phyloP scores from a whole-genome alignment of 441 rosid genomes.

The Adansonia grandidieri region DNA sequence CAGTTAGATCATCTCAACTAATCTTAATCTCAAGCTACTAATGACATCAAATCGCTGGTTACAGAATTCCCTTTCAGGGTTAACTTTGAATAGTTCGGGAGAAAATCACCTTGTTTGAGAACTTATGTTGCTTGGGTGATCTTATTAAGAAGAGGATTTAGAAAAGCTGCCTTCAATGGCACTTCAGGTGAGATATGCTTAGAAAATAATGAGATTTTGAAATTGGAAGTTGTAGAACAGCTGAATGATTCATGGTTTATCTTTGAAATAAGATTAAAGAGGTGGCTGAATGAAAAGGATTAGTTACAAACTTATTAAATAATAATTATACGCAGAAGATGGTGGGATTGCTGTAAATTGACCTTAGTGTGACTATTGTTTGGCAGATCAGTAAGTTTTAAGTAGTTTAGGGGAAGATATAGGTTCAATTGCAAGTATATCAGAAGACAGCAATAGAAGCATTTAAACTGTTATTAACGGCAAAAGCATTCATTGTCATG shows the following conservation, averaged over 20 bases:
- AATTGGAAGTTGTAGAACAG: neutral
- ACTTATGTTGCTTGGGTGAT: constrained; percentile 12
- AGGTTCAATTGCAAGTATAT: neutral
- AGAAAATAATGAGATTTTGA: neutral
- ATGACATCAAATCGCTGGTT: neutral
- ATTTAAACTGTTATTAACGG: neutral
- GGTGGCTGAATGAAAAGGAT: neutral
- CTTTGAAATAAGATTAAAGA: neutral
- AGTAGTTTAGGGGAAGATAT: constrained; percentile 1
- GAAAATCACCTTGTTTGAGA: neutral
- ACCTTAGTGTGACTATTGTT: neutral
- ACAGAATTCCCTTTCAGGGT: neutral
- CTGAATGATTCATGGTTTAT: neutral
- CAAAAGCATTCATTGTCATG: neutral
- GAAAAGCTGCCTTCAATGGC: neutral
- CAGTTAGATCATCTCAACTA: constrained; percentile 26
- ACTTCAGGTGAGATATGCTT: neutral
- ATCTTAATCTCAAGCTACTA: neutral
- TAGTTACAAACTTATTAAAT: neutral
- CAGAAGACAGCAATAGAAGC: neutral
- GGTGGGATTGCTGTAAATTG: neutral
- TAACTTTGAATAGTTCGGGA: neutral
- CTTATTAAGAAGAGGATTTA: neutral
- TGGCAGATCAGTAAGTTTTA: neutral
- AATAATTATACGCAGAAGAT: neutral